Base-by-base conservation (phyloP, 371 early-diverging fungal genomes). In the Dichotomocladium elegans region DNA sequence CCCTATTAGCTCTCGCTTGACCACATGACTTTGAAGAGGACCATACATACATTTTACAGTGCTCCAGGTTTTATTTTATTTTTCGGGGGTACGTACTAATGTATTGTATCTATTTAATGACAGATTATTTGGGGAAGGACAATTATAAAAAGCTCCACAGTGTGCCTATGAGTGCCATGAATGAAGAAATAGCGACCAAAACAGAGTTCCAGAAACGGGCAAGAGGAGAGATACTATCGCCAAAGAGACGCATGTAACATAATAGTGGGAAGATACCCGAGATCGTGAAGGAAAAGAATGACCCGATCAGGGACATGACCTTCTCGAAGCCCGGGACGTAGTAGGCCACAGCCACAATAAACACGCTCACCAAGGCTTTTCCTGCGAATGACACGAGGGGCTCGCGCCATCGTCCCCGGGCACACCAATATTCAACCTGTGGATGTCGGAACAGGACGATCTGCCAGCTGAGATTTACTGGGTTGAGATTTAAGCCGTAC, bases 241-340 rank as follows among this genome's bases (percentile, higher is more conserved):
- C 56, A 49, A 70, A 76, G 41, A 87, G 51, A 17, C 58, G 53
- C 50, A 82, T 34, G 54, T 80, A 79, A 52, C 82, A 69, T 9
- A 74, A 47, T 5, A 60, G 40, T 22, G 90, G 88, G 44, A 88
- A 76, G 1, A 84, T 72, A 5, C 77, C 82, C 5, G 79, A 77
- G 27, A 88, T 72, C 14, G 72, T 58, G 50, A 83, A 78, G 5
- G 82, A 74, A 54, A 87, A 88, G 42, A 84, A 70, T 8, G 76
- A 64, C 12, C 91, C 91, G 15, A 91, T 64, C n/a, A 88, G 42
- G 4, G 81, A 81, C 81, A 91, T 86, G 28, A 89, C 59, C 28
- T 70, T 61, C 35, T 87, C 80, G 63, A 91, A 91, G 9, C 67
- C 70, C 5, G 89, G 91, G 26, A 86, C 66, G 1, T 66, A 28